Evolutionary conservation across 805 yeast species (phyloP), one percentile per base, ranked within the genome.

Genomic region (Pichia kluyveri): DNA sequence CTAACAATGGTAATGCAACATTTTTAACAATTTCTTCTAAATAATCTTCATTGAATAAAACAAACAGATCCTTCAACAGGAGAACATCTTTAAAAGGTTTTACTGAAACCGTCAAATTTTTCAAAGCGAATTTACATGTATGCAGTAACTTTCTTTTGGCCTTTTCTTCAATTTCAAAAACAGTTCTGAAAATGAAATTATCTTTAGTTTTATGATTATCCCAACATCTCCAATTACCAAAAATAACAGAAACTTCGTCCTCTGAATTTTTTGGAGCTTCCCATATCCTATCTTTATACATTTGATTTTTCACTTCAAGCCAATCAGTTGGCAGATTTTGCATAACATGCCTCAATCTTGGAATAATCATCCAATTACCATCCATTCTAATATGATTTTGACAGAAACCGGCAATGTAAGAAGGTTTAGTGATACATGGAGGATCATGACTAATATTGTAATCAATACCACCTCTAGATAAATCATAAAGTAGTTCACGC

Each of bases 151-250:
- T 26, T 1, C 14, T n/a, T n/a, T 48, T 17, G 34, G 49, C 32
- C 27, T 56, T 40, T 28, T 45, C 42, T n/a, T 59, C 56, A 8
- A 57, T 57, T n/a, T 60, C 59, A 56, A 83, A 83, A 3, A 78
- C 71, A 52, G 67, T 68, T 32, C 64, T 62, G 56, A 84, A 79
- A 26, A 85, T 69, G 47, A 70, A 77, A 45, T 81, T 74, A 38
- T 75, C 68, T n/a, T 74, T 73, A 23, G 80, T 74, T 56, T 78
- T 77, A 32, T 80, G 71, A 41, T 85, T 82, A 56, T 91, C 99
- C 97, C 98, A 90, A 50, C 80, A 79, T 69, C 97, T 77, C 97
- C 98, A 93, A 14, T 73, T 69, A 0, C 81, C 70, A 56, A 89
- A 88, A 1, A 80, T 71, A 4, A 71, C 66, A 26, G 79, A 62